Evolutionary conservation across 192 early-diverging fungal genomes (phyloP).

Genomic region (Coemansia sp.): DNA sequence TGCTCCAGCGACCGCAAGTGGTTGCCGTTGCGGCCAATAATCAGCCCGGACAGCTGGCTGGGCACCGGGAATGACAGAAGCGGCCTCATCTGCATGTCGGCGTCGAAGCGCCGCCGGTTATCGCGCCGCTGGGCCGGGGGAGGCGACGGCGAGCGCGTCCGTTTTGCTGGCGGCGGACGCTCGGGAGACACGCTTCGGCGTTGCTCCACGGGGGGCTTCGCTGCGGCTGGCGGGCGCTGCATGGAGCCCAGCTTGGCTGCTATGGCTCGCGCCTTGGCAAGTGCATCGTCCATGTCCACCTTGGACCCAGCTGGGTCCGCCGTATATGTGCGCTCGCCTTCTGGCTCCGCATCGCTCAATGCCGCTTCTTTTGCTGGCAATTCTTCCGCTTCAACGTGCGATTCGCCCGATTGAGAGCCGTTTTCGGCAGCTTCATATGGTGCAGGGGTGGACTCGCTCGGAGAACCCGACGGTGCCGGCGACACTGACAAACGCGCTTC

Average conservation of each 20-base stretch:
- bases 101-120: slow-evolving; percentile 13
- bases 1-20: slow-evolving; percentile 77
- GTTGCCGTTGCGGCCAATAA: slow-evolving; percentile 79
- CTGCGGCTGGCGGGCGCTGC: slow-evolving; percentile 11
- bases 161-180: neutral
- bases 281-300: slow-evolving; percentile 63
- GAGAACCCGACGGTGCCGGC: neutral
- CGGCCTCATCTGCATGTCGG: slow-evolving; percentile 6
- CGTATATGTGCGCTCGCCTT: no score
- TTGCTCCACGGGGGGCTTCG: neutral
- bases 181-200: slow-evolving; percentile 48
- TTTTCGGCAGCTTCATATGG: neutral
- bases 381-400: no score
- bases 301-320: neutral
- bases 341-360: no score
- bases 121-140: slow-evolving; percentile 9
- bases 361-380: neutral
- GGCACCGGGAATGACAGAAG: slow-evolving; percentile 58
- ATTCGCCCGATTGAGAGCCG: no score
- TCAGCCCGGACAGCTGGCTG: slow-evolving; percentile 67
- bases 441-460: neutral
- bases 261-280: slow-evolving; percentile 75
- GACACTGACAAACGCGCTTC: neutral
- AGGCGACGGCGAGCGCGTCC: neutral
- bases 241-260: slow-evolving; percentile 63